phyloP scores from a whole-genome alignment of 1,139 yeast species.

The Debaryomycetaceae sp. region DNA sequence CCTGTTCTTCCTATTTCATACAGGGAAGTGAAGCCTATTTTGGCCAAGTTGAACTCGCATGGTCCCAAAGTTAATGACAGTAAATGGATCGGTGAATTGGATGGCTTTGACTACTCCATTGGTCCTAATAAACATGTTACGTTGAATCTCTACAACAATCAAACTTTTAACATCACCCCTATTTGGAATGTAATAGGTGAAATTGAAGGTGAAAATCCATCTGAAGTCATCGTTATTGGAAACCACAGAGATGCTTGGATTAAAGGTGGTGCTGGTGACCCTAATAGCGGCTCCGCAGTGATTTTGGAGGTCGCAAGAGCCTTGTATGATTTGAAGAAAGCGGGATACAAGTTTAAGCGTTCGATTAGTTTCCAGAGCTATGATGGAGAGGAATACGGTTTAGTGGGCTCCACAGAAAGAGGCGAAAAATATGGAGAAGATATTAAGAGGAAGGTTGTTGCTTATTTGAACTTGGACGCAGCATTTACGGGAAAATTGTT shows the following conservation, averaged over 20 bases:
- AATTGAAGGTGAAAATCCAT: conserved; percentile 36
- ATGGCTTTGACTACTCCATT: conserved; percentile 38
- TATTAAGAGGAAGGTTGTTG: conserved; percentile 38
- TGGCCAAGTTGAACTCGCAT: conserved; percentile 40
- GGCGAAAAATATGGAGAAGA: conserved; percentile 40
- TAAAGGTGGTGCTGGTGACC: conserved; percentile 51
- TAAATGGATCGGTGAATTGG: conserved; percentile 41
- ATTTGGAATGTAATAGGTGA: conserved; percentile 47
- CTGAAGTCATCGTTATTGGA: conserved; percentile 44
- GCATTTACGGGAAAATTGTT: conserved; percentile 37
- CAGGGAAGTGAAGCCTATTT: conserved; percentile 46
- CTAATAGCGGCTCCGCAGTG: conserved; percentile 44
- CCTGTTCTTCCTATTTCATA: conserved; percentile 48
- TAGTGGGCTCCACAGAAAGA: conserved; percentile 45
- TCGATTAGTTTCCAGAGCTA: conserved; percentile 39
- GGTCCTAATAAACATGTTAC: conserved; percentile 47
- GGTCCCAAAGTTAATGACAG: conserved; percentile 27
- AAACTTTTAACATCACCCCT: conserved; percentile 40
- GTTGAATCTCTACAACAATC: conserved; percentile 43
- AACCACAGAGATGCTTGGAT: conserved; percentile 56
- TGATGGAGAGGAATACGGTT: conserved; percentile 50
- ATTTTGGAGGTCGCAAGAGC: conserved; percentile 46
- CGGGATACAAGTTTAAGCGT: conserved; percentile 41
- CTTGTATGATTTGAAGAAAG: conserved; percentile 41
- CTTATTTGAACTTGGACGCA: conserved; percentile 43